Evolutionary conservation across 1,284 basidiomycete species (phyloP), one percentile per base, ranked within the genome.

Genomic region (Cryptococcus sp.): DNA sequence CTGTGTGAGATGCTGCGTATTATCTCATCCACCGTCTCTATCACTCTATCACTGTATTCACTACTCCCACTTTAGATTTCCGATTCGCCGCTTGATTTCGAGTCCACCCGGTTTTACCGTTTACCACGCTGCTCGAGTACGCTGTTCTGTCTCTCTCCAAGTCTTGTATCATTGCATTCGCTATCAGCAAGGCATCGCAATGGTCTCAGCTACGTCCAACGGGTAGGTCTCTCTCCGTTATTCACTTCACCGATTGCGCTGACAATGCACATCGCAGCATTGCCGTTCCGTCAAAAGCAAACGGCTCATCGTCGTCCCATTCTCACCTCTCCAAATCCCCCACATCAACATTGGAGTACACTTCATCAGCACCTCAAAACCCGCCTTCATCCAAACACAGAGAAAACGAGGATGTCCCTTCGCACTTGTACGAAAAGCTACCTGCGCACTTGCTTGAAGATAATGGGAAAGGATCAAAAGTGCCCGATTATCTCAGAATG

Each of bases 401-500:
- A 50, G 70, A 73, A 39, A 71, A 72, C 25, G 58, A 67, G 7
- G 65, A 62, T 27, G 57, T 79, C n/a, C 79, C 78, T 3, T 63
- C 60, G 1, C 78, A 80, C 62, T 70, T 80, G 39, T 80, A 80
- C 61, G 54, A 64, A 4, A 69, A 70, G 46, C 60, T 80, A n/a
- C 77, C 79, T 4, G 22, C 50, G n/a, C 74, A 79, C 62, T 61
- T 74, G 39, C 50, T 79, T 56, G 64, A 66, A 50, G 48, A 60
- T 38, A 68, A 71, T 20, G 65, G 59, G 6, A 61, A 65, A 19
- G 73, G 56, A 20, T 50, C 59, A 8, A 57, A 65, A 38, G 87
- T 87, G 7, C 94, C 94, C 0, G 95, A 99, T 79, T 99, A 99
- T 76, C 85, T 99, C 39, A 85, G 89, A 46, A 87, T 99, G 65